phyloP scores from a whole-genome alignment of 169 alveolate species.

The Miamiensis avidus region DNA sequence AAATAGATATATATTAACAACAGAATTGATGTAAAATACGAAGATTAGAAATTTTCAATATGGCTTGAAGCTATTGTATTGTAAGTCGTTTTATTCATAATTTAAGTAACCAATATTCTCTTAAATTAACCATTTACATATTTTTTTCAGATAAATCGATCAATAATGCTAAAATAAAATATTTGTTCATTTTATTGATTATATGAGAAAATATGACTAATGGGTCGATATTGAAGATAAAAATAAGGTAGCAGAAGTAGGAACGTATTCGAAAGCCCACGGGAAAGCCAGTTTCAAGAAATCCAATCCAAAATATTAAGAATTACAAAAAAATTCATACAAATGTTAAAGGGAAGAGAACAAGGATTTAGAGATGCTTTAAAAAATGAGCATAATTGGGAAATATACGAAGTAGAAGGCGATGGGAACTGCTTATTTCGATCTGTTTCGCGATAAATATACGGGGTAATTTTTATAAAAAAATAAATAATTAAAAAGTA shows the following conservation, averaged over 20 bases:
- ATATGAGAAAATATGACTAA: background rate
- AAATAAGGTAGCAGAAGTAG: background rate
- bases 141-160: background rate
- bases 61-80: background rate
- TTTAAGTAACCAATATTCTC: too few species aligned
- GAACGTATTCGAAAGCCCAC: background rate
- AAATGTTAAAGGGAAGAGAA: background rate
- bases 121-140: too few species aligned
- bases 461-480: constrained; percentile 50
- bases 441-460: constrained; percentile 74
- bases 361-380: background rate
- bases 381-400: constrained; percentile 30
- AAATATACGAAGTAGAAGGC: constrained; percentile 60
- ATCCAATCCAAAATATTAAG: background rate
- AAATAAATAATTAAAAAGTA: too few species aligned
- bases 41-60: background rate
- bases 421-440: constrained; percentile 87
- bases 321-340: too few species aligned
- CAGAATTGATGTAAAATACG: background rate
- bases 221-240: background rate
- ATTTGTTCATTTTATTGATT: background rate
- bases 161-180: too few species aligned
- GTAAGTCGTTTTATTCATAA: too few species aligned
- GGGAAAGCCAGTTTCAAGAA: background rate
- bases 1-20: background rate